Base-by-base conservation (phyloP, 768 basidiomycete species). In the Cyathus striatus region DNA sequence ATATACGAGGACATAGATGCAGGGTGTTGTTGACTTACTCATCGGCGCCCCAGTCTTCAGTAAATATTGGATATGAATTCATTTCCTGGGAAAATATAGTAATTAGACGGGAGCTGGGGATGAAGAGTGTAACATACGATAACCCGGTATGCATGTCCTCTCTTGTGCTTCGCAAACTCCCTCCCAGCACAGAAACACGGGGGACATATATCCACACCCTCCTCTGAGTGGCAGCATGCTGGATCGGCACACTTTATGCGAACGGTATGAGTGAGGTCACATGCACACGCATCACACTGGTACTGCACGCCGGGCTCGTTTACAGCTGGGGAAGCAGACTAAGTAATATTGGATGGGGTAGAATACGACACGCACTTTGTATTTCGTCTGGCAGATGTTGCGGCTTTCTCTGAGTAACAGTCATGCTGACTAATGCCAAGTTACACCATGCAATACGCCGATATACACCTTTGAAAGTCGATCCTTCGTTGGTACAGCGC, bases 41-140 rank as follows among this genome's bases (percentile, higher is more conserved):
- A 62, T 98, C 95, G 6, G 94, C 95, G 27, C 93, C 95, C 96
- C 95, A 98, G 60, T 95, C 91, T 43, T 86, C 81, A 6, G 83
- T 76, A 55, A 96, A 95, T 55, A 99, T 96, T 2, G 95, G 96
- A 63, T 94, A 90, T 6, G 95, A 92, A 60, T 96, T 91, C 55
- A 94, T 77, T 68, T 96, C 94, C 93, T 94, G 58, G 9, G 40
- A 32, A 27, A 13, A 30, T 26, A 35, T 13, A 27, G 25, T 17
- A 20, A 27, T 10, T 23, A 9, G 16, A 26, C n/a, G 23, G n/a
- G n/a, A n/a, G 20, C 12, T 24, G 42, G 27, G n/a, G 22, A 18
- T 36, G 43, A 18, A 25, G 25, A 38, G 41, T 13, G 22, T 3
- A 21, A 61, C 76, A 49, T 62, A 95, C 93, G 49, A 98, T 87